Conservation (phyloP, 495 filamentous ascomycete species). For the Lasiosphaeriaceae sp. region DNA sequence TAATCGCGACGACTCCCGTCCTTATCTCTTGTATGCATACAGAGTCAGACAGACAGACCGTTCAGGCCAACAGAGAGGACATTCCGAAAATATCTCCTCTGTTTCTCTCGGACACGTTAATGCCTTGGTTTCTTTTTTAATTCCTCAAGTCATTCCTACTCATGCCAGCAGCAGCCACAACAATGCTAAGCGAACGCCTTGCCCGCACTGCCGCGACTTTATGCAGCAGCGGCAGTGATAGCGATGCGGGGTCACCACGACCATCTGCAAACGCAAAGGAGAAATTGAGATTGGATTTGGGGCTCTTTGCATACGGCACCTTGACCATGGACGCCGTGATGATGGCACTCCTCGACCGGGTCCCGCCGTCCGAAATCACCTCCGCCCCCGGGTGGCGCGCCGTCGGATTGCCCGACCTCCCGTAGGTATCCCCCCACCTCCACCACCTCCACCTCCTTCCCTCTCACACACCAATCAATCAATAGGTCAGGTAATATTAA, state of each 20-base stretch:
- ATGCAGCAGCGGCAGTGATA: background rate
- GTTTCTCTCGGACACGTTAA: too few relatives aligned
- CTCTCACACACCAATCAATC: background rate
- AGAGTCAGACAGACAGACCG: too few relatives aligned
- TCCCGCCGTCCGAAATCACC: constrained; percentile 1
- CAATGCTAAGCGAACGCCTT: background rate
- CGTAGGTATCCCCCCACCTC: background rate
- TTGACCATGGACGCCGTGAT: constrained; percentile 9
- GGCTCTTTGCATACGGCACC: constrained; percentile 12
- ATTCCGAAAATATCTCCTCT: too few relatives aligned
- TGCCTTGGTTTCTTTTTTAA: too few relatives aligned
- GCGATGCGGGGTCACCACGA: background rate
- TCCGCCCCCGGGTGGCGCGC: constrained; percentile 10
- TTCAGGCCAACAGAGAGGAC: background rate
- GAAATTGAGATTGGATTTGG: too few relatives aligned
- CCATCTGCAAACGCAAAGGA: background rate
- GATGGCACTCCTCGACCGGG: constrained; percentile 6
- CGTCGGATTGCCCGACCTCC: constrained; percentile 8
- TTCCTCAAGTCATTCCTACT: too few relatives aligned
- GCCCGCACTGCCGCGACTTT: background rate
- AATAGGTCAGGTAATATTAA: too few relatives aligned
- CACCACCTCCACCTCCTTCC: background rate
- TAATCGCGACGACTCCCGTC: too few relatives aligned
- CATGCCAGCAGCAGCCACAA: background rate
- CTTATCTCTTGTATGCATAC: too few relatives aligned